Base-by-base conservation (phyloP, 768 basidiomycete species). In the Rhodotorula graminis region DNA sequence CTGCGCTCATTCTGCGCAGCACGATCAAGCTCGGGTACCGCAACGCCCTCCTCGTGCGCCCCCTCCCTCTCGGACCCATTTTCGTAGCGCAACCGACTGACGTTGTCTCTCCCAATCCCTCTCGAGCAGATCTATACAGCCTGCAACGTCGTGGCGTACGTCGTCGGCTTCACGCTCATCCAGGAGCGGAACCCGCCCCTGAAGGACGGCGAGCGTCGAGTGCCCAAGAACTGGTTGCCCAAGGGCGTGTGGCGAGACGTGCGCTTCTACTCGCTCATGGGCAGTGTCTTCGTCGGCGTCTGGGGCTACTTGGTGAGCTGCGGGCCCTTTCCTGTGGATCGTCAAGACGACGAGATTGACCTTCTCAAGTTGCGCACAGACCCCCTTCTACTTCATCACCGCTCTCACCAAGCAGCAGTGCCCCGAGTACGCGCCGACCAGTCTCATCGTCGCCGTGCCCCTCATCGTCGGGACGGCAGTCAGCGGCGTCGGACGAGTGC, bases 1-100 rank as follows among this genome's bases (percentile, higher is more conserved):
- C 63, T 3, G 57, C 72, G 0, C 60, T 78, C 6, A 70, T 79
- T 23, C 57, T 76, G n/a, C 67, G 79, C 23, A 72, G 72, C 15
- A 70, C 79, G 15, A 53, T 79, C 21, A 56, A 60, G 11, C 58
- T 78, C 11, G 79, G 79, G 5, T 78, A 78, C 56, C 73, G 71
- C n/a, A 72, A 77, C 47, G 75, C 78, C 11, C 60, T 80, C 15
- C 53, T 78, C 10, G 79, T 80, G 25, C n/a, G 76, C 76, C 40
- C 40, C 40, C 16, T n/a, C 19, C 12, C 19, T 18, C 21, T 23
- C 14, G n/a, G n/a, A n/a, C n/a, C n/a, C n/a, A n/a, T n/a, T n/a
- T n/a, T n/a, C n/a, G n/a, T n/a, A n/a, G n/a, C n/a, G n/a, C n/a
- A n/a, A n/a, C n/a, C n/a, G 21, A 2, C 14, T n/a, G 21, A 15